A percentile compares a stretch with the other conserved stretches of the same genome.
phyloP scores from a whole-genome alignment of 179 eudicot species.

The Heliamphora ciliata region DNA sequence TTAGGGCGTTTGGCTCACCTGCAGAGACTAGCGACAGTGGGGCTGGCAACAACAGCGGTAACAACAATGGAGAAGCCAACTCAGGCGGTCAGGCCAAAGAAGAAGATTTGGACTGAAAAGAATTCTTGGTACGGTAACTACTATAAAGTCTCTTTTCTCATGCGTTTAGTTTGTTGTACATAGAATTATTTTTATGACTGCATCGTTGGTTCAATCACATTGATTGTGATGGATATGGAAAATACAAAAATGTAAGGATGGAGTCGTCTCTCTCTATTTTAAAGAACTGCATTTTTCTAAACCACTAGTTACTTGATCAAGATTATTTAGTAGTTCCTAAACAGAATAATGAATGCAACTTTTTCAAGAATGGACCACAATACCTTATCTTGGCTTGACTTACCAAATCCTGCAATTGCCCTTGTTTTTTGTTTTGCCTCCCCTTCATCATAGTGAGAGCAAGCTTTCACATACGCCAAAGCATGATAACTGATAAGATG shows the following conservation, averaged over 20 bases:
- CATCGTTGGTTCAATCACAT: not conserved
- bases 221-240: not conserved
- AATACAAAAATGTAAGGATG: not conserved
- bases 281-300: not conserved
- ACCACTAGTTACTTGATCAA: not conserved
- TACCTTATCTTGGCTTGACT: not conserved
- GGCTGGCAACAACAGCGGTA: slow-evolving; percentile 13
- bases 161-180: not conserved
- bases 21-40: slow-evolving; percentile 33
- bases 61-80: slow-evolving; percentile 20
- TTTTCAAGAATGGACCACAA: not conserved
- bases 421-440: too few relatives aligned
- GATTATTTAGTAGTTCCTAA: not conserved
- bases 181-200: not conserved
- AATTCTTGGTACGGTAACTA: slow-evolving; percentile 16
- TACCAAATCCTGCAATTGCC: not conserved
- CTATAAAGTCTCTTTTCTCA: not conserved
- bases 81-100: slow-evolving; percentile 30
- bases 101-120: slow-evolving; percentile 37
- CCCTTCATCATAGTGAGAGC: too few relatives aligned
- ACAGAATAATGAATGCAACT: not conserved
- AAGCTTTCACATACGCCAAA: too few relatives aligned
- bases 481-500: too few relatives aligned
- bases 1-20: slow-evolving; percentile 27
- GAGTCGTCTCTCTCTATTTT: not conserved